Percentiles rank a stretch among this genome's conserved stretches.
Evolutionary conservation across 306 rosid genomes (phyloP).

Genomic region (Begonia masoniana): DNA sequence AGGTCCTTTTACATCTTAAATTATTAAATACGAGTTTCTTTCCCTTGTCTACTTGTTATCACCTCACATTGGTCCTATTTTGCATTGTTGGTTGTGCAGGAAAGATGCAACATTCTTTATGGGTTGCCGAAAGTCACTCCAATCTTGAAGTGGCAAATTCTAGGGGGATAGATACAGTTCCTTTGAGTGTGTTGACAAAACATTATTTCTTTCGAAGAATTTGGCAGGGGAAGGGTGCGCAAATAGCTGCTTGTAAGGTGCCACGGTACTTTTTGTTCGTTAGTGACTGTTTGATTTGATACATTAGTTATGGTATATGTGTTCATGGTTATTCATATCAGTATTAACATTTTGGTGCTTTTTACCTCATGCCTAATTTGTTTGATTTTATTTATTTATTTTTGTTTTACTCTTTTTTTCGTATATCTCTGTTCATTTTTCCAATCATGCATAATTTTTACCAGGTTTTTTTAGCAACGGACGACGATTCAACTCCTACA

Average conservation of each 20-base stretch:
- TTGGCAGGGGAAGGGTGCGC: slow-evolving; percentile 99
- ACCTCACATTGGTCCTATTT: slow-evolving; percentile 4
- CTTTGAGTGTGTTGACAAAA: slow-evolving; percentile 46
- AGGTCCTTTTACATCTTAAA: slow-evolving; percentile 26
- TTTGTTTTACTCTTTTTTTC: too few relatives aligned
- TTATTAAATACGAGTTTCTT: slow-evolving; percentile 12
- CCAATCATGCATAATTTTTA: slow-evolving; percentile 17
- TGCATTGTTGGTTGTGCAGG: slow-evolving; percentile 39
- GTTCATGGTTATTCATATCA: too few relatives aligned
- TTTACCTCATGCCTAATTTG: too few relatives aligned
- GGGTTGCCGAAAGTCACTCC: slow-evolving; percentile 65
- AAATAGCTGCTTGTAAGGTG: slow-evolving; percentile 81
- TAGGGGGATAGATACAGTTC: slow-evolving; percentile 40
- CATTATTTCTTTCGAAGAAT: slow-evolving; percentile 61
- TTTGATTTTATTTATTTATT: too few relatives aligned
- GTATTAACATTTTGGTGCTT: too few relatives aligned
- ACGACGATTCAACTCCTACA: slow-evolving; percentile 67
- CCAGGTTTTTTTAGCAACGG: slow-evolving; percentile 78
- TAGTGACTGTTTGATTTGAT: neutral
- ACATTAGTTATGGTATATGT: neutral
- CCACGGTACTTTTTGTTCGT: slow-evolving; percentile 4
- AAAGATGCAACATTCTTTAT: slow-evolving; percentile 90
- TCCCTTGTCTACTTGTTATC: slow-evolving; percentile 4
- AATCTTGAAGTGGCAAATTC: slow-evolving; percentile 37
- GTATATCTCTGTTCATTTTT: too few relatives aligned